Evolutionary conservation across 768 basidiomycete species (phyloP), one percentile per base, ranked within the genome.

Genomic region (Leucocoprinus sp.): DNA sequence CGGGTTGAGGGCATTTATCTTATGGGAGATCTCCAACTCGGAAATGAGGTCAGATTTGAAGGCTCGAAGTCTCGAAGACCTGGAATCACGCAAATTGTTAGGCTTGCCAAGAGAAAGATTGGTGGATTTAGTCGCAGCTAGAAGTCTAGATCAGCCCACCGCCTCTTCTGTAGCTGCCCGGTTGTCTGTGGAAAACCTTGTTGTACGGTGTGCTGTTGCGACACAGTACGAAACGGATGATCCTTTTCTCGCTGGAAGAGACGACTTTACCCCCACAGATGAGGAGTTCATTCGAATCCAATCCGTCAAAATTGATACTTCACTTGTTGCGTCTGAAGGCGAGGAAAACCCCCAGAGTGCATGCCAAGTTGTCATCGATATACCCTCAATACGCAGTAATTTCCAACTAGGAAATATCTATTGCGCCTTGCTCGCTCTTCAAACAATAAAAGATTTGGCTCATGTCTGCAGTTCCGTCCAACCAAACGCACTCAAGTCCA

Each of bases 341-440:
- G 52, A 54, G n/a, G 43, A 33, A 9, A 42, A 45, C 14, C 56
- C 37, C 9, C 48, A 48, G 37, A 74, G 80, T 48, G 60, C 69
- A 8, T 75, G 71, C 43, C 66, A 74, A 3, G 54, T 77, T 17
- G 63, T 68, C 1, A 57, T 79, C 11, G 55, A 64, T n/a, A 62
- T 85, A 15, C 76, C 81, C 12, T 69, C 71, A 41, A 59, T 81
- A 23, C 67, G 70, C 27, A 66, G 68, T 5, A 66, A 65, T 35
- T 68, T 89, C 49, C 74, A 78, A 54, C 61, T 88, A 44, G 74
- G 76, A 12, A 79, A 84, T 57, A 65, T 82, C 23, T 93, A 93
- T 57, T 81, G 78, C 53, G 54, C 69, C 12, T 65, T 92, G 34
- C 71, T 90, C 38, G 85, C 81, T 8, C 40, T 70, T 6, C 71